Evolutionary conservation across 225 moss, liverwort and hornwort genomes (phyloP).

Genomic region (Thuidium tamariscinum): DNA sequence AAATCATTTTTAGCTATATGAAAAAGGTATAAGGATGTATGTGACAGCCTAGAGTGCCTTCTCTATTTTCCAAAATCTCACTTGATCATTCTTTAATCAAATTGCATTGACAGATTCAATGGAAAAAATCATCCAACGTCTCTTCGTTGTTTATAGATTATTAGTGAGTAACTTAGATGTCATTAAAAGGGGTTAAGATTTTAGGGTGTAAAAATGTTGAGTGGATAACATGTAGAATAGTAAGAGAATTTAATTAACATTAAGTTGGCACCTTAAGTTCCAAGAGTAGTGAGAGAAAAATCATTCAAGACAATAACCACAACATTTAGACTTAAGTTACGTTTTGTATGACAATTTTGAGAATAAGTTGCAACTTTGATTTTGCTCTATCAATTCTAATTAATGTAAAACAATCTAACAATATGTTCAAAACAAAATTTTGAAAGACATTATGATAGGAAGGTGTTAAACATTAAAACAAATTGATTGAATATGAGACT

Average conservation of each 20-base stretch:
- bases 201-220: too few species aligned
- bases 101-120: too few species aligned
- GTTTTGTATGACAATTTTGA: not conserved
- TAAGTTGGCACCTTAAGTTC: not conserved
- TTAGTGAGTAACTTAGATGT: rapidly evolving
- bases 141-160: too few species aligned
- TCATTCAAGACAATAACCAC: not conserved
- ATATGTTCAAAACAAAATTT: not conserved
- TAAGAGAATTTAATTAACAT: too few species aligned
- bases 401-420: not conserved
- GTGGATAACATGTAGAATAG: rapidly evolving
- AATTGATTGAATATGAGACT: not conserved
- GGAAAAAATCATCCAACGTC: too few species aligned
- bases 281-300: not conserved
- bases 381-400: not conserved
- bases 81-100: too few species aligned
- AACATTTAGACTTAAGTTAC: not conserved
- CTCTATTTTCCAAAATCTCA: too few species aligned
- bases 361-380: not conserved
- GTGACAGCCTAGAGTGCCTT: too few species aligned
- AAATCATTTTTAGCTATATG: too few species aligned
- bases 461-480: not conserved
- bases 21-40: too few species aligned
- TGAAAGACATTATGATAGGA: not conserved
- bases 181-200: rapidly evolving